These are phyloP conservation scores for Notholithocarpus densiflorus DNA, from an alignment of 306 rosid genomes.

Conservation along the genomic window DNA sequence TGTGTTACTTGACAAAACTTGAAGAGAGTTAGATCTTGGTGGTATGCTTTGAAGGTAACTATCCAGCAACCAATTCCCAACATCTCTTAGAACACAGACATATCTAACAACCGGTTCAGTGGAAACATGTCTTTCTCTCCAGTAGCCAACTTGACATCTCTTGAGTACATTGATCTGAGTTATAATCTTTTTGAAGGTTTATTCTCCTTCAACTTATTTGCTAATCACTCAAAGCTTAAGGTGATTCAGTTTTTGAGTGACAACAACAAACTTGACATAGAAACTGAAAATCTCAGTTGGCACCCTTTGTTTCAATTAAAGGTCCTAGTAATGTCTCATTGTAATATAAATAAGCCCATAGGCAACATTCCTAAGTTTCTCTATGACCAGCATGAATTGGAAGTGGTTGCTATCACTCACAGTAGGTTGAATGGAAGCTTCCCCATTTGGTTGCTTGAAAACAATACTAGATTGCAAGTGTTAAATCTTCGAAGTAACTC, in stretches of 20 bases:
- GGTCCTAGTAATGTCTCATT: not conserved
- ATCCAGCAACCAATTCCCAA: not conserved
- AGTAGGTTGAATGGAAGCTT: constrained; percentile 11
- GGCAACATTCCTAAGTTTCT: constrained; percentile 16
- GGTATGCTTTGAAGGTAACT: too few relatives aligned
- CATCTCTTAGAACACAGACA: not conserved
- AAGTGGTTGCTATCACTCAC: not conserved
- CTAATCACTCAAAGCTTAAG: constrained; percentile 24
- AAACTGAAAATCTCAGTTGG: constrained; percentile 18
- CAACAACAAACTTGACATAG: constrained; percentile 9
- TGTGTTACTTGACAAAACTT: constrained; percentile 11
- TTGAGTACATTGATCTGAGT: not conserved
- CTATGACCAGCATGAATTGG: constrained; percentile 12
- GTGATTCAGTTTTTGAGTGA: not conserved
- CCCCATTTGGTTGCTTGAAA: too few relatives aligned
- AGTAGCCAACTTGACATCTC: constrained; percentile 4
- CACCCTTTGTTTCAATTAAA: constrained; percentile 28
- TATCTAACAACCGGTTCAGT: not conserved
- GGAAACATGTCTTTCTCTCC: constrained; percentile 19
- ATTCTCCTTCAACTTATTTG: constrained; percentile 18
- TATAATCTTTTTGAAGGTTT: constrained; percentile 15
- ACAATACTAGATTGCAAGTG: too few relatives aligned
- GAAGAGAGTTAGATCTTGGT: constrained; percentile 1
- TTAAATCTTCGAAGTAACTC: too few relatives aligned
- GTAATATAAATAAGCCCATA: constrained; percentile 5